Evolutionary conservation across 495 filamentous ascomycete species (phyloP).

Genomic region (Pseudomonodictys pantanalensis): DNA sequence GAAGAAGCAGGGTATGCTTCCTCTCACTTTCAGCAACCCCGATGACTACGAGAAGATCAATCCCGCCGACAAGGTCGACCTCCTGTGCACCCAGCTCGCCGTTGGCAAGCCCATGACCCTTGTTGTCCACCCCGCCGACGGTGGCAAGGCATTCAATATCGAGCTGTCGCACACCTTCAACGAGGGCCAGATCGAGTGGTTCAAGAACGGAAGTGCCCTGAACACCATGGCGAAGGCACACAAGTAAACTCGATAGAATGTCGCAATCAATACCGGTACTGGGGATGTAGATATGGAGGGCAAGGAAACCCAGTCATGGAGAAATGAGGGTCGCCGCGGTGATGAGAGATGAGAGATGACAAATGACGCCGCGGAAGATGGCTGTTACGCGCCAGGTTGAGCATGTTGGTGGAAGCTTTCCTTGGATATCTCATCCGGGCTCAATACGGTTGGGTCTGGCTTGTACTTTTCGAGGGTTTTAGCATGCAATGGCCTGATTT

Average conservation of each 20-base stretch:
- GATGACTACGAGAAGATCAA: constrained; percentile 97
- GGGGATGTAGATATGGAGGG: constrained; percentile 25
- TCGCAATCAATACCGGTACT: constrained; percentile 2
- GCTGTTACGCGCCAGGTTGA: background rate
- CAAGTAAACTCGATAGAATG: constrained; percentile 8
- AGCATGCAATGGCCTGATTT: constrained; percentile 32
- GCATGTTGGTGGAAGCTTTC: constrained; percentile 13
- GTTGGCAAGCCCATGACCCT: constrained; percentile 95
- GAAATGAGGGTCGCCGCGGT: too few species aligned
- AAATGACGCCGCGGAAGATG: constrained; percentile 5
- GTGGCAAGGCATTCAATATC: constrained; percentile 68
- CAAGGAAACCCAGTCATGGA: constrained; percentile 5
- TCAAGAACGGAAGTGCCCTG: constrained; percentile 91
- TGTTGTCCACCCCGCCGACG: constrained; percentile 83
- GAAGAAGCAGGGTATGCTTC: constrained; percentile 99
- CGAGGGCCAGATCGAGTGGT: constrained; percentile 95
- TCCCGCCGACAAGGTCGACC: constrained; percentile 85
- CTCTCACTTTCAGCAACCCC: constrained; percentile 88
- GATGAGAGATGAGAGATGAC: background rate
- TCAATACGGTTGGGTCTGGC: constrained; percentile 21
- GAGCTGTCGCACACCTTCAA: constrained; percentile 95
- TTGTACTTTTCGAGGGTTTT: constrained; percentile 32
- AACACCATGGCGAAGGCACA: constrained; percentile 91
- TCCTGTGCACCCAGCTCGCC: constrained; percentile 84
- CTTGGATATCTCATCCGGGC: constrained; percentile 20